Conservation (phyloP, 768 basidiomycete species). For the Termitomyces sp. region DNA sequence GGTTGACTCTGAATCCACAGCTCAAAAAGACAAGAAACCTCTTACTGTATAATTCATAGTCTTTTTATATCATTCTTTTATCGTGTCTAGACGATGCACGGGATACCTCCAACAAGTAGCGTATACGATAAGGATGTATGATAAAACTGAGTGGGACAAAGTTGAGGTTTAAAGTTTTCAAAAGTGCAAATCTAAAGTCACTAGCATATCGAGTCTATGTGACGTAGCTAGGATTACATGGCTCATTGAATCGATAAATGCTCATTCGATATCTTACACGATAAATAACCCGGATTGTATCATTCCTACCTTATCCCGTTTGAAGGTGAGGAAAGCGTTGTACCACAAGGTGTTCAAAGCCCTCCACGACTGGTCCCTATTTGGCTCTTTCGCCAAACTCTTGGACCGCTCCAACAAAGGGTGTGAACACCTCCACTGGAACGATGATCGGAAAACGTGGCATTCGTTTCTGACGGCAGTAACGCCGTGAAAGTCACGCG, state of each 20-base stretch:
- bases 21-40: conserved; percentile 36
- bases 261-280: background rate
- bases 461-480: background rate
- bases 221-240: background rate
- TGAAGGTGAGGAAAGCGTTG: background rate
- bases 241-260: background rate
- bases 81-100: conserved; percentile 2
- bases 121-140: background rate
- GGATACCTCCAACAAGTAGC: background rate
- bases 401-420: background rate
- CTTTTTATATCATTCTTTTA: conserved; percentile 4
- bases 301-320: background rate
- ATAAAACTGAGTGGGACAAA: background rate
- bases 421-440: background rate
- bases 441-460: background rate
- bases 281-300: no score
- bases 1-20: conserved; percentile 13
- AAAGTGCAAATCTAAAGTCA: background rate
- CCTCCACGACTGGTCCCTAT: background rate
- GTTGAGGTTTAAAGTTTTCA: background rate
- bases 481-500: background rate
- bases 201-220: background rate
- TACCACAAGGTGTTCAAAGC: no score
- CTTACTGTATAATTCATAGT: conserved; percentile 23
- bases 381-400: background rate